These are phyloP conservation scores for Begonia peltatifolia DNA, from an alignment of 306 rosid genomes.

Conservation along the genomic window DNA sequence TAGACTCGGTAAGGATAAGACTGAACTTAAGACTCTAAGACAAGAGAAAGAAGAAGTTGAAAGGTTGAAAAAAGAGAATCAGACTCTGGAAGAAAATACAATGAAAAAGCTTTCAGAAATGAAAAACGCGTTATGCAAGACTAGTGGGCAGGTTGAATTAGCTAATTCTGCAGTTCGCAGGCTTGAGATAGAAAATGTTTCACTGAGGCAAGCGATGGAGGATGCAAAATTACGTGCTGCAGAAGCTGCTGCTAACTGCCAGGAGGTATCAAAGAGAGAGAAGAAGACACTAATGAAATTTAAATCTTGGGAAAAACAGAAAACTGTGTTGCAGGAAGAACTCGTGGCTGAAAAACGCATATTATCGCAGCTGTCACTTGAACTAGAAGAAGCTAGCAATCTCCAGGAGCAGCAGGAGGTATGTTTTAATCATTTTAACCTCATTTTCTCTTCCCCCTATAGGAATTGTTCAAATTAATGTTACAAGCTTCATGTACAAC, in stretches of 20 bases:
- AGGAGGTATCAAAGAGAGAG: slow-evolving; percentile 69
- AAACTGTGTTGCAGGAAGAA: slow-evolving; percentile 54
- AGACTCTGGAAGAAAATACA: slow-evolving; percentile 62
- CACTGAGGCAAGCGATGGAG: slow-evolving; percentile 74
- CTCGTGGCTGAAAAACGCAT: slow-evolving; percentile 41
- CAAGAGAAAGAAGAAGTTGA: slow-evolving; percentile 90
- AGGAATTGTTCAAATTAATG: no score
- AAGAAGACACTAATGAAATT: slow-evolving; percentile 43
- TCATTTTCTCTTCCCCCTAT: neutral
- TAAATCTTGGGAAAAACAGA: slow-evolving; percentile 80
- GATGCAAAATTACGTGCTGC: slow-evolving; percentile 49
- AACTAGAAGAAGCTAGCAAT: slow-evolving; percentile 46
- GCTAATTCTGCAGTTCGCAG: slow-evolving; percentile 65
- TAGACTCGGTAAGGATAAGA: slow-evolving; percentile 76
- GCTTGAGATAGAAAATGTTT: slow-evolving; percentile 71
- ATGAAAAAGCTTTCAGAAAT: slow-evolving; percentile 83
- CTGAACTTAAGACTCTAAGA: slow-evolving; percentile 58
- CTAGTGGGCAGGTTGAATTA: slow-evolving; percentile 71
- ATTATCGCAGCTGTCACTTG: slow-evolving; percentile 35
- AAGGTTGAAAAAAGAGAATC: slow-evolving; percentile 71
- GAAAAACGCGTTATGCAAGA: slow-evolving; percentile 76
- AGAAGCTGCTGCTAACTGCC: slow-evolving; percentile 72
- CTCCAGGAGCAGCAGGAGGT: slow-evolving; percentile 66
- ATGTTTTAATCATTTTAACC: slow-evolving; percentile 15
- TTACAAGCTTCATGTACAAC: no score